Evolutionary conservation across 192 early-diverging fungal species (phyloP).

Genomic region (Podila clonocystis): DNA sequence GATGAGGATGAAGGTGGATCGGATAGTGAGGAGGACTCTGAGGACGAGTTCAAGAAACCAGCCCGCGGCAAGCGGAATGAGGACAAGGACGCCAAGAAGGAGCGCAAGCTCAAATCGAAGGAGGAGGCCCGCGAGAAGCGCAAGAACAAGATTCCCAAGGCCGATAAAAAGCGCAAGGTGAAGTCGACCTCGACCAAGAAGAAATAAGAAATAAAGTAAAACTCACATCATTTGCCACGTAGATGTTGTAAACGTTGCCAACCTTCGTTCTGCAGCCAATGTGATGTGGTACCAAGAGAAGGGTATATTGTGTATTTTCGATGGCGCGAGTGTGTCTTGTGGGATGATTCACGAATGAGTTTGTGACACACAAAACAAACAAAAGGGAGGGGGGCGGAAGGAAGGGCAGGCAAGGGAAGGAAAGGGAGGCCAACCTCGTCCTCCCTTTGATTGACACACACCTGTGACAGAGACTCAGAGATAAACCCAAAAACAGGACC

Average conservation of each 20-base stretch:
- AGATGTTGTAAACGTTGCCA: too few species aligned
- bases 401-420: background rate
- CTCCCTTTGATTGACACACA: too few species aligned
- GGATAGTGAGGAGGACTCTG: slow-evolving; percentile 29
- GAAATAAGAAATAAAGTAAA: background rate
- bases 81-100: slow-evolving; percentile 90
- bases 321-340: too few species aligned
- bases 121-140: slow-evolving; percentile 92
- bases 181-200: slow-evolving; percentile 74
- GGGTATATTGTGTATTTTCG: too few species aligned
- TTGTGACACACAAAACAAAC: background rate
- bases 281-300: too few species aligned
- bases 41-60: slow-evolving; percentile 45
- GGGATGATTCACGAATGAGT: too few species aligned
- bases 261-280: too few species aligned
- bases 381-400: background rate
- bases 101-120: slow-evolving; percentile 86
- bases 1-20: slow-evolving; percentile 42
- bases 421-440: background rate
- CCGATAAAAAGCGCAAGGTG: slow-evolving; percentile 94
- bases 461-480: too few species aligned
- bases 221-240: background rate
- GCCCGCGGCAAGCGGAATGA: slow-evolving; percentile 80
- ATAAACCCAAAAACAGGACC: too few species aligned
- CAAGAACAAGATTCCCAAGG: slow-evolving; percentile 95